A percentile compares a stretch with the other conserved stretches of the same genome.
These are phyloP conservation scores for Trichoderma sp. DNA, from an alignment of 2,329 filamentous ascomycete genomes.

Conservation along the genomic window DNA sequence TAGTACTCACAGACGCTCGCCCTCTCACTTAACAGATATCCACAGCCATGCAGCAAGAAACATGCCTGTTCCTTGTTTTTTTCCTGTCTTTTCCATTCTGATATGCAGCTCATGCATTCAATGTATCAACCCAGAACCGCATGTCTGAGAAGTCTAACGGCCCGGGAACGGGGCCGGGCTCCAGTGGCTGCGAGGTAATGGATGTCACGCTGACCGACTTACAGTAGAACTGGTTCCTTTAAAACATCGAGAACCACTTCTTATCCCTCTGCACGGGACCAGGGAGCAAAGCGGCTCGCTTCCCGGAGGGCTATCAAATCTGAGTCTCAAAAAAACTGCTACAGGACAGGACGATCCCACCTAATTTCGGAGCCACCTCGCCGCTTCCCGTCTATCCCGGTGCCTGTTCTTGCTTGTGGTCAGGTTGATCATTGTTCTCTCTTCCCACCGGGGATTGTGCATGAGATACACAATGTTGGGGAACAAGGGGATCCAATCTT, in stretches of 20 bases:
- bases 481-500: background rate
- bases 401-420: background rate
- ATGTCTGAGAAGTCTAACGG: background rate
- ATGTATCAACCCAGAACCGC: background rate
- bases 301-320: background rate
- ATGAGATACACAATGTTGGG: background rate
- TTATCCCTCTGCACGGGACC: background rate
- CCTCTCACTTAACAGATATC: background rate
- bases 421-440: background rate
- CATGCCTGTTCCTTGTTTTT: background rate
- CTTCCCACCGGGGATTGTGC: background rate
- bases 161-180: background rate
- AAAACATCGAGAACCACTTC: background rate
- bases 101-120: background rate
- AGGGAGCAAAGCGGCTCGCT: background rate
- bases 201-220: background rate
- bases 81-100: background rate
- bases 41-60: background rate
- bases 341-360: background rate
- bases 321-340: background rate
- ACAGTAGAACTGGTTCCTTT: background rate
- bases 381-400: background rate
- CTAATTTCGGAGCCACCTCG: constrained; percentile 3
- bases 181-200: background rate
- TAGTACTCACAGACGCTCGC: background rate